Conservation (phyloP, 2,329 filamentous ascomycete species). For the Trichoderma semiorbis region DNA sequence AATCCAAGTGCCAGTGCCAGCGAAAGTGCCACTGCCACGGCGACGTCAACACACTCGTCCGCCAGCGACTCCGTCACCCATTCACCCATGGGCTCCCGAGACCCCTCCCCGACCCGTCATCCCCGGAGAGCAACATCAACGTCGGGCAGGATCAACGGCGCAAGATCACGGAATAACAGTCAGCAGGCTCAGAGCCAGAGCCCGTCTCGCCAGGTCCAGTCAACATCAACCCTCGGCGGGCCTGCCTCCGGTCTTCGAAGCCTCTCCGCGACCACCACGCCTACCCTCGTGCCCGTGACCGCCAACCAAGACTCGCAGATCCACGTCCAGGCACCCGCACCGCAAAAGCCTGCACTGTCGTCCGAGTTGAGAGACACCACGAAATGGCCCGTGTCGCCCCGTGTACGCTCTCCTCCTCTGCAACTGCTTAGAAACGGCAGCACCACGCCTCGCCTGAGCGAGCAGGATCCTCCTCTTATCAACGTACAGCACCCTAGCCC, state of each 20-base stretch:
- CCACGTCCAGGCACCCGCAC: slow-evolving; percentile 54
- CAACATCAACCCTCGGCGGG: slow-evolving; percentile 43
- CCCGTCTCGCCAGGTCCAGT: slow-evolving; percentile 52
- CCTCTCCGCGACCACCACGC: slow-evolving; percentile 65
- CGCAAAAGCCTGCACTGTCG: slow-evolving; percentile 55
- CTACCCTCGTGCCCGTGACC: slow-evolving; percentile 61
- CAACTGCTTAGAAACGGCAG: slow-evolving; percentile 45
- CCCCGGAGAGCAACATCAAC: slow-evolving; percentile 35
- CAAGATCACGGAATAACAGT: slow-evolving; percentile 63
- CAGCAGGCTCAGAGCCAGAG: slow-evolving; percentile 62
- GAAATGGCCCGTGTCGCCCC: slow-evolving; percentile 74
- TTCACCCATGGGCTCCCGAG: slow-evolving; percentile 41
- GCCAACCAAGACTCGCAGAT: slow-evolving; percentile 54
- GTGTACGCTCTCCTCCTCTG: slow-evolving; percentile 74
- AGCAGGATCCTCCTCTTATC: slow-evolving; percentile 50
- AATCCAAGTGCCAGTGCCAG: background rate
- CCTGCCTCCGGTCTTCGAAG: slow-evolving; percentile 62
- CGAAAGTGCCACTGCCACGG: slow-evolving; percentile 24
- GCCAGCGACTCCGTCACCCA: slow-evolving; percentile 35
- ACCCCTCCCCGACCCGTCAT: slow-evolving; percentile 46
- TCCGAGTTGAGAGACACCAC: slow-evolving; percentile 54
- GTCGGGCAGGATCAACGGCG: slow-evolving; percentile 35
- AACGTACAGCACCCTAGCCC: slow-evolving; percentile 51
- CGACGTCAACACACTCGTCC: slow-evolving; percentile 36
- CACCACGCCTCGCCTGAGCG: slow-evolving; percentile 44